Base-by-base conservation (phyloP, 306 rosid genomes). In the Casuarina equisetifolia region DNA sequence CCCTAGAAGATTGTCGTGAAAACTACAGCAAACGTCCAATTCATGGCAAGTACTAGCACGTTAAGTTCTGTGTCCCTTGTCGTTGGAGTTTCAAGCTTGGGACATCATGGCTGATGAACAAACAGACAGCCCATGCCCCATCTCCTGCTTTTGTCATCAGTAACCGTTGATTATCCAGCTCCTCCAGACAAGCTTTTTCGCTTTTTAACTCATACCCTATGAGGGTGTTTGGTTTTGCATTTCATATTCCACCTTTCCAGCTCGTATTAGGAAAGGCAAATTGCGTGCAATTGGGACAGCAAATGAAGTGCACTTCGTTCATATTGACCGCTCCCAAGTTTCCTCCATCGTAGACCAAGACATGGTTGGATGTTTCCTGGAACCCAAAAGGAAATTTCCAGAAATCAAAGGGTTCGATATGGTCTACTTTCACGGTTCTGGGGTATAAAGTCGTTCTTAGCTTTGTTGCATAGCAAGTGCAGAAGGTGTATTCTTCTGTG, bases 181-280 rank as follows among this genome's bases (percentile, higher is more conserved):
- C 35, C 10, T 35, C 36, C 36, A 19, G 32, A 55, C 25, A 55
- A 19, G 57, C 36, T 38, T 25, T 43, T 32, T 46, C 4, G 11
- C 12, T 17, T n/a, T 44, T 20, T 19, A 53, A 53, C n/a, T 0
- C 10, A n/a, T 0, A 57, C 42, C 43, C 11, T 2, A 3, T 12
- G 69, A 51, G 63, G 10, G 25, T 59, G 81, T 45, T 42, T 70
- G 76, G 43, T 36, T 48, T 54, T 20, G 75, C 13, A 13, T 77
- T 69, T 38, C 68, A 77, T 52, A 2, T 39, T 67, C 74, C 74
- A 25, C 32, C 32, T 25, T 25, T 48, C 51, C 51, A 48, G 51
- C 51, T 64, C 49, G 79, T 64, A n/a, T 55, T n/a, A 19, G 55
- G 36, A 67, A 67, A 63, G 45, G 68, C 81, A 71, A 44, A 45